Evolutionary conservation across 2,329 filamentous ascomycete species (phyloP), one percentile per base, ranked within the genome.

Genomic region (Trichophyton mentagrophytes): DNA sequence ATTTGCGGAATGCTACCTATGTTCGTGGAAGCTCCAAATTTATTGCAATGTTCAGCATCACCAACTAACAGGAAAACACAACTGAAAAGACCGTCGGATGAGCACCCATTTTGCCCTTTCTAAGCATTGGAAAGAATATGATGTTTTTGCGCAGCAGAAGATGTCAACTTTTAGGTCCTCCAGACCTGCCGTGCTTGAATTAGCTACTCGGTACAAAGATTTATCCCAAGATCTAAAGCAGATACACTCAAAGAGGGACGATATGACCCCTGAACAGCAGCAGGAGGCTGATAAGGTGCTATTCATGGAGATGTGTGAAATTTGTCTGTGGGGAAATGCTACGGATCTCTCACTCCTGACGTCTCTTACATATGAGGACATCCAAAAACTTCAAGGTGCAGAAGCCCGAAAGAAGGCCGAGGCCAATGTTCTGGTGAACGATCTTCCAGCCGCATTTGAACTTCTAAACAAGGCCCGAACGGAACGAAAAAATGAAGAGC

Each of bases 271-370:
- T 1, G 72, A 78, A 60, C 76, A 85, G 65, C 70, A 84, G 57
- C 81, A 83, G 33, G 82, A 86, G 61, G 85, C 88, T 0, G 88
- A 95, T 70, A 83, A 84, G 70, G 74, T 91, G 0, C 77, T 96
- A 27, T 97, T 97, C 76, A 80, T 80, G 25, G 92, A 97, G 71
- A 95, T 97, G 87, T 91, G 87, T 74, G 90, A 96, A 78, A 93
- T 96, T 67, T 96, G 91, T 71, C 82, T 97, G 1, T 97, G 92
- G 92, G 92, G 92, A 9, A 97, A 97, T 72, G 93, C 92, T 1
- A 97, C 92, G 0, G 93, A 97, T 72, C 79, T 97, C 13, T 95
- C 90, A 0, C 85, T 97, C 20, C 80, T 97, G 60, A 96, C 91
- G 0, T 90, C 87, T 67, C 81, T 96, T 61, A 89, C 88, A 1